These are phyloP conservation scores for Aeschynomene evenia DNA, from an alignment of 306 rosid species.

Conservation along the genomic window DNA sequence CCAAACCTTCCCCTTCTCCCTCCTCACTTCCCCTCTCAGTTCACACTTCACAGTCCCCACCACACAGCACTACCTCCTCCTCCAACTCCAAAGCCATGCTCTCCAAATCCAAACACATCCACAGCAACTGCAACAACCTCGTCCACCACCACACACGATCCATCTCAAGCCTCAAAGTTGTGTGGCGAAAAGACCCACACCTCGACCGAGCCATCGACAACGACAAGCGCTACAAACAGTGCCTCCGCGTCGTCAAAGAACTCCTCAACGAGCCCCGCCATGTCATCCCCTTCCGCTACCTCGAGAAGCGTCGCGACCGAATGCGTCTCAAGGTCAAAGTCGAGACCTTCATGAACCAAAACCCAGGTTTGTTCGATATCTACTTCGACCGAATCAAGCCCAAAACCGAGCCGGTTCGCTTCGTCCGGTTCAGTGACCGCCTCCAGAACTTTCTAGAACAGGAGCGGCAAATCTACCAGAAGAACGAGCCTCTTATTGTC, in stretches of 20 bases:
- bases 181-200: constrained; percentile 73
- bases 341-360: constrained; percentile 47
- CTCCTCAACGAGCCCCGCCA: constrained; percentile 44
- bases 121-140: background rate
- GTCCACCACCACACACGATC: constrained; percentile 23
- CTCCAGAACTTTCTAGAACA: constrained; percentile 54
- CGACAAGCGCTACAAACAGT: constrained; percentile 55
- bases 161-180: constrained; percentile 75
- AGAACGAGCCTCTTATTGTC: constrained; percentile 57
- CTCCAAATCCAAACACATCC: constrained; percentile 28
- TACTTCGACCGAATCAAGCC: constrained; percentile 73
- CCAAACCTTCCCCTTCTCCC: too few relatives aligned
- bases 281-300: constrained; percentile 36
- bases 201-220: constrained; percentile 73
- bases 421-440: constrained; percentile 48
- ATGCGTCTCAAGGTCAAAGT: constrained; percentile 53
- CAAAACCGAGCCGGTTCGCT: constrained; percentile 57
- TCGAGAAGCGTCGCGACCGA: constrained; percentile 72
- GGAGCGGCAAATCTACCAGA: constrained; percentile 42
- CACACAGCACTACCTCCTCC: too few relatives aligned
- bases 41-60: too few relatives aligned
- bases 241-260: constrained; percentile 34
- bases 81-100: constrained; percentile 62
- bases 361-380: constrained; percentile 67
- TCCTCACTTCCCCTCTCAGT: too few relatives aligned